Conservation (phyloP, 179 eudicot species). For the Beta lomatogona region DNA sequence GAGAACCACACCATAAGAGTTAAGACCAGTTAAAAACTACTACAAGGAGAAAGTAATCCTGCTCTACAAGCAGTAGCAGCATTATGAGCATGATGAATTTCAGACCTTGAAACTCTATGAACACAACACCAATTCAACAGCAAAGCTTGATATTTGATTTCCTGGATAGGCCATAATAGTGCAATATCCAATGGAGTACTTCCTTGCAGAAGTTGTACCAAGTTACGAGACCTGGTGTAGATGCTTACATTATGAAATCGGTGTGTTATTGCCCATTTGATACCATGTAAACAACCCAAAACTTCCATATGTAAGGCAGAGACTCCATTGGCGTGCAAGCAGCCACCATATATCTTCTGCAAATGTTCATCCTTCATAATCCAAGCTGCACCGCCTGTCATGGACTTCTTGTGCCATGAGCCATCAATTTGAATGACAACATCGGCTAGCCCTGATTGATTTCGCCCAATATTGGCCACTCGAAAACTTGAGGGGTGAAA, state of each 20-base stretch:
- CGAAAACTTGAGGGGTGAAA: too few relatives aligned
- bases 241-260: not conserved
- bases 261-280: not conserved
- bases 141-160: conserved; percentile 4
- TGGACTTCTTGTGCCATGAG: conserved; percentile 4
- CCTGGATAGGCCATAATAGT: not conserved
- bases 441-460: not conserved
- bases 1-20: not conserved
- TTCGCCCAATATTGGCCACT: not conserved
- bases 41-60: not conserved
- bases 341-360: not conserved
- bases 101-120: not conserved
- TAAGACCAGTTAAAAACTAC: not conserved
- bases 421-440: conserved; percentile 5
- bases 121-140: conserved; percentile 11
- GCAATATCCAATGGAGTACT: not conserved
- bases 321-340: not conserved
- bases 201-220: conserved; percentile 7
- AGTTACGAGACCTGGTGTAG: not conserved
- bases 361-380: not conserved
- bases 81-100: not conserved
- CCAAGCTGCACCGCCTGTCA: conserved; percentile 9
- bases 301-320: conserved; percentile 7
- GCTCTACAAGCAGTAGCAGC: conserved; percentile 5
- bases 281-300: conserved; percentile 6